phyloP scores from a whole-genome alignment of 805 yeast genomes.

The Sugiyamaella qingdaonensis region DNA sequence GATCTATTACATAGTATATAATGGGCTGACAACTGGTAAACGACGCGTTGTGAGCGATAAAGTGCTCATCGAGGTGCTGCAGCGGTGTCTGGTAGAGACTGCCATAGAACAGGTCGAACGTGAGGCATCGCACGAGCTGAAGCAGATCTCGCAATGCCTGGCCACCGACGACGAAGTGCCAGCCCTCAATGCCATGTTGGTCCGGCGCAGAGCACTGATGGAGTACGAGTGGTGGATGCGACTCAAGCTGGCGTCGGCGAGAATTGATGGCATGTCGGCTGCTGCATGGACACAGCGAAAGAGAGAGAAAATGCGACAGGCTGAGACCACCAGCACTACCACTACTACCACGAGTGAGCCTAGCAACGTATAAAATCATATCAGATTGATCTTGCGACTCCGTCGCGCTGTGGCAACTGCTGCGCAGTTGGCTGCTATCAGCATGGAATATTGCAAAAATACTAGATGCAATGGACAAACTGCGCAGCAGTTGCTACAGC shows the following conservation, averaged over 20 bases:
- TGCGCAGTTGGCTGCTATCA: too few relatives aligned
- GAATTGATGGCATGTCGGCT: neutral
- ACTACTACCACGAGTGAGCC: too few relatives aligned
- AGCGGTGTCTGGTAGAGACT: neutral
- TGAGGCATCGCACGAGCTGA: neutral
- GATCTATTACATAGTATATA: constrained; percentile 7
- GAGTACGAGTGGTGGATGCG: constrained; percentile 4
- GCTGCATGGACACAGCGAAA: neutral
- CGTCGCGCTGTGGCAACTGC: neutral
- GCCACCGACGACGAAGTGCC: neutral
- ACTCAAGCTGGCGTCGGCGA: constrained; percentile 3
- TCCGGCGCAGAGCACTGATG: neutral
- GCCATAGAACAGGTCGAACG: neutral
- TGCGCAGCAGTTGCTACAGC: too few relatives aligned
- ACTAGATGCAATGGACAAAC: too few relatives aligned
- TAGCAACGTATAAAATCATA: too few relatives aligned
- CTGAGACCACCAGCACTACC: too few relatives aligned
- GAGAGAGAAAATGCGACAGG: neutral
- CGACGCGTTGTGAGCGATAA: neutral
- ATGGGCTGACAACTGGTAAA: neutral
- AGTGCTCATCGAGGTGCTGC: neutral
- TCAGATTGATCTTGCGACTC: too few relatives aligned
- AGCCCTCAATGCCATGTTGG: neutral
- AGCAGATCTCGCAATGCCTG: neutral
- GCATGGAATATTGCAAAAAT: too few relatives aligned